Evolutionary conservation across 139 green algal genomes (phyloP), one percentile per base, ranked within the genome.

Genomic region (Volvox africanus): DNA sequence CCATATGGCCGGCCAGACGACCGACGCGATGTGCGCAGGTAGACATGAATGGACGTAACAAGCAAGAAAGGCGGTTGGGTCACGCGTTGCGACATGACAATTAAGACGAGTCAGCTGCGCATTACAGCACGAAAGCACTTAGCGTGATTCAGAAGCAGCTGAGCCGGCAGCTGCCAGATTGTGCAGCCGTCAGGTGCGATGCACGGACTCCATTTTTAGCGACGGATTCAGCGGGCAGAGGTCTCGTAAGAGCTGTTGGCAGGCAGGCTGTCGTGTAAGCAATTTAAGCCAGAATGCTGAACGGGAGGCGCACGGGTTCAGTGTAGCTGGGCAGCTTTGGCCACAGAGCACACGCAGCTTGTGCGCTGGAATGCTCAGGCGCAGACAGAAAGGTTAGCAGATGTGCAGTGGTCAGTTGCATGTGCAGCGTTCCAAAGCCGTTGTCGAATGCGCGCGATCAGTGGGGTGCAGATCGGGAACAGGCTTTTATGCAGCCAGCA

Each of bases 21-120:
- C 17, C 87, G 87, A 22, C 75, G 87, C 14, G 87, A 91, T 16
- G 75, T 80, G 32, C 86, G 86, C 85, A 89, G 85, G 85, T 89
- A 89, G 71, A 82, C 3, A 73, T 55, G 44, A 9, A 55, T 55
- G 44, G 44, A 55, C 44, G 5, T 55, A 14, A 55, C 44, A 55
- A 55, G 44, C 44, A 55, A 55, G 9, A 9, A 55, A 55, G 9
- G 44, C 44, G 44, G 44, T 55, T 55, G 44, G 9, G 44, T 55
- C 44, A 55, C 44, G 44, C 44, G 44, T 55, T 55, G 44, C 44
- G 44, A 55, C 44, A 55, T 55, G 44, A 55, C 9, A 55, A 55
- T 55, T 55, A 55, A 55, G 65, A 73, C 65, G 65, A 24, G 65
- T 28, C 65, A 28, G 65, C 65, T 26, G 65, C 78, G 36, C 78